Evolutionary conservation across 495 filamentous ascomycete genomes (phyloP).

Genomic region (Mytilinidion resinicola): DNA sequence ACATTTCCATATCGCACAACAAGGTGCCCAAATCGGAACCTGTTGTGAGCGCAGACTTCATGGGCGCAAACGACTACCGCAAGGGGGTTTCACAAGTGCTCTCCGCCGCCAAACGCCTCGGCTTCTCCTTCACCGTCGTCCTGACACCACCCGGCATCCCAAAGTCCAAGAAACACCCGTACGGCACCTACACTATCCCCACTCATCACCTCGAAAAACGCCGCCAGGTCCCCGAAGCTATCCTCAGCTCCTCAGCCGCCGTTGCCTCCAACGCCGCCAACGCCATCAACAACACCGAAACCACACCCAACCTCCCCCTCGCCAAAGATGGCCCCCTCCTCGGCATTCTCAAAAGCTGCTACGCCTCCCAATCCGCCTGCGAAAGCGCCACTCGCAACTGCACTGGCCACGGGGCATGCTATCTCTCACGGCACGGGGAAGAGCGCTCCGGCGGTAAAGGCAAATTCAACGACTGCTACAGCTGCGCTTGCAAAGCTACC

Average conservation of each 20-base stretch:
- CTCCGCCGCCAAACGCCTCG: background rate
- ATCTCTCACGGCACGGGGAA: slow-evolving; percentile 6
- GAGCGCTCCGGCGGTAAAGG: slow-evolving; percentile 2
- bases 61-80: too few species aligned
- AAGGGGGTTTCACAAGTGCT: background rate
- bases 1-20: too few species aligned
- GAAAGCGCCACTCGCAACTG: slow-evolving; percentile 18
- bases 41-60: too few species aligned
- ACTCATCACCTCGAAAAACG: slow-evolving; percentile 3
- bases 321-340: slow-evolving; percentile 10
- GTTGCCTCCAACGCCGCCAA: background rate
- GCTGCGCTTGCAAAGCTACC: slow-evolving; percentile 61
- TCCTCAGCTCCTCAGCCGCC: slow-evolving; percentile 19
- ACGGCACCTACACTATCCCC: slow-evolving; percentile 26
- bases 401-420: slow-evolving; percentile 23
- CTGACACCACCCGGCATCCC: slow-evolving; percentile 26
- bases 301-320: background rate
- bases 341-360: slow-evolving; percentile 26
- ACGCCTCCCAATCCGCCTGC: slow-evolving; percentile 11
- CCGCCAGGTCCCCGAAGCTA: slow-evolving; percentile 24
- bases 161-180: slow-evolving; percentile 24
- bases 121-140: slow-evolving; percentile 23
- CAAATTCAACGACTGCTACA: slow-evolving; percentile 62
- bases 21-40: too few species aligned
- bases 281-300: slow-evolving; percentile 5